Base-by-base conservation (phyloP, 371 early-diverging fungal species). In the Apophysomyces trapeziformis region DNA sequence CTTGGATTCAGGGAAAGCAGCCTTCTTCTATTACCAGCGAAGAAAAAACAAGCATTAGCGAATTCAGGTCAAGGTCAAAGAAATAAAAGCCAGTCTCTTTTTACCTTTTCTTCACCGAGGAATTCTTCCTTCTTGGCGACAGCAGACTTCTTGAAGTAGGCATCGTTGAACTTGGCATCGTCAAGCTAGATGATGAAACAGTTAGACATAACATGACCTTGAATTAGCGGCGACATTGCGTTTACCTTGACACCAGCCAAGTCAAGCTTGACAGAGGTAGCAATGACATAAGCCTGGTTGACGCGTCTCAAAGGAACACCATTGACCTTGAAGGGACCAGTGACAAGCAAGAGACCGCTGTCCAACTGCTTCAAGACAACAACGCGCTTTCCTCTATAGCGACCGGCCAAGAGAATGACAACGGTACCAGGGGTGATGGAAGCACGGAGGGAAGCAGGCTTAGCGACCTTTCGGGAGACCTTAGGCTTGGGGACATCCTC, bases 231-330 rank as follows among this genome's bases (percentile, higher is more conserved):
- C 2, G 26, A 26, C 2, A 26, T 26, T 26, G 26, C 26, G 26
- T 26, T 26, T 78, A 94, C 89, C 83, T 88, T 85, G 79, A 92
- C 86, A 64, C 73, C 80, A 63, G 92, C 81, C 64, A 98, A 69
- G 76, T 98, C 96, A 41, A 99, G 75, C 89, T 95, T 95, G 88
- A 98, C 95, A 75, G 97, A 95, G 79, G 98, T 99, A 72, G 98
- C 97, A 78, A 98, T 93, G 73, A 95, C 98, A 84, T 96, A 98
- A 69, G 97, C 95, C 86, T 96, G 97, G 92, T 96, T 95, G 85
- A 99, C 96, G 67, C 99, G 95, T 73, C 95, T 90, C 72, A 99
- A 86, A 64, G 99, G 99, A 47, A 99, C 96, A 74, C 99, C 99
- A 90, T 99, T 99, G 85, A 97, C 77, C 89, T 92, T 93, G 94